phyloP scores from a whole-genome alignment of 441 rosid species.

The Biscutella laevigata region DNA sequence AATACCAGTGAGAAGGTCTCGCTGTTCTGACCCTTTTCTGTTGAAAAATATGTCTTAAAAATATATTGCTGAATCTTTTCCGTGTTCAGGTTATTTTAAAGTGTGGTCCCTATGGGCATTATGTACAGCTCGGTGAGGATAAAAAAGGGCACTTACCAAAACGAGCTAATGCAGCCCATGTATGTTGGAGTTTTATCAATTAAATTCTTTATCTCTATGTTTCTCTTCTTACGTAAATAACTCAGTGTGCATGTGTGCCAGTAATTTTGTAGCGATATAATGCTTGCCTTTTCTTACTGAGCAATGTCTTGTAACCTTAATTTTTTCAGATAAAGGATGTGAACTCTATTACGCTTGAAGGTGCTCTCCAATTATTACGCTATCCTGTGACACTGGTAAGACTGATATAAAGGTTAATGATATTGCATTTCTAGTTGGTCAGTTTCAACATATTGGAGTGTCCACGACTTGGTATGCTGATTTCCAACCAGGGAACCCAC shows the following conservation, averaged over 20 bases:
- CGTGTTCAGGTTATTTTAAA: slow-evolving; percentile 66
- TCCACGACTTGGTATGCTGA: slow-evolving; percentile 15
- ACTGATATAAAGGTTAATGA: slow-evolving; percentile 6
- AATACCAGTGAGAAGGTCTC: slow-evolving; percentile 83
- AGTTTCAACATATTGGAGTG: slow-evolving; percentile 11
- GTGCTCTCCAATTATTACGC: slow-evolving; percentile 66
- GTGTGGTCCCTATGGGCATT: slow-evolving; percentile 89
- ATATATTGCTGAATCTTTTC: slow-evolving; percentile 3
- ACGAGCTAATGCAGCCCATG: slow-evolving; percentile 77
- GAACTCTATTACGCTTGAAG: slow-evolving; percentile 51
- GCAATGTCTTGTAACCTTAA: slow-evolving; percentile 4
- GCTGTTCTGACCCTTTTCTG: slow-evolving; percentile 16
- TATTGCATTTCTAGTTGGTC: slow-evolving; percentile 1
- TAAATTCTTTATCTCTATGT: not conserved
- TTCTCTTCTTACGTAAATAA: slow-evolving; percentile 3
- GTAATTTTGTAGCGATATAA: not conserved
- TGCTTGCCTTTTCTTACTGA: slow-evolving; percentile 4
- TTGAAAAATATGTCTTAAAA: not conserved
- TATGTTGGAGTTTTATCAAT: slow-evolving; percentile 27
- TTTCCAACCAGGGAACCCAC: slow-evolving; percentile 62
- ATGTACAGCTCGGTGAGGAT: slow-evolving; percentile 93
- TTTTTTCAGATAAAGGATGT: slow-evolving; percentile 58
- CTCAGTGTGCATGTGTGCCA: slow-evolving; percentile 8
- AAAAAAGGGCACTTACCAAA: slow-evolving; percentile 64
- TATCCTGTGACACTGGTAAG: slow-evolving; percentile 79